Conservation (phyloP, 1,284 basidiomycete species). For the Caloboletus firmus region DNA sequence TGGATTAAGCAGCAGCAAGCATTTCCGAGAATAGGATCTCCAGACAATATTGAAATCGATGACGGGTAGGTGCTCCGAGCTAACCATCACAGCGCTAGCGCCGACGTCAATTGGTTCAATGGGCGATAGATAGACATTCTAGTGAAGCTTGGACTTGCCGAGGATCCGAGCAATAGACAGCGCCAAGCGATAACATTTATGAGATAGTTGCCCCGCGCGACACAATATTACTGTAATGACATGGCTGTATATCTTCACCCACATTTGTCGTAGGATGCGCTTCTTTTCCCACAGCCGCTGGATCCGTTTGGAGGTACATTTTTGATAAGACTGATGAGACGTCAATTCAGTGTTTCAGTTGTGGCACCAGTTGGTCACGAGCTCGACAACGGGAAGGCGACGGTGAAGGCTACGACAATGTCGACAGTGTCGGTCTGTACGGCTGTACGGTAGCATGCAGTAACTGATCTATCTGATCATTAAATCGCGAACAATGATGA, state of each 20-base stretch:
- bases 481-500: neutral
- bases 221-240: neutral
- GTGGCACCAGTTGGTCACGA: neutral
- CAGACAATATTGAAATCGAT: neutral
- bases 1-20: neutral
- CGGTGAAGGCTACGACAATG: neutral
- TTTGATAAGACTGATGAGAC: constrained; percentile 1
- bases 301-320: neutral
- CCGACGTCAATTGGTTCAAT: neutral
- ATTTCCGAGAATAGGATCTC: neutral
- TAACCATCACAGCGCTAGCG: neutral
- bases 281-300: constrained; percentile 16
- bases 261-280: constrained; percentile 14
- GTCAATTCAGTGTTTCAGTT: constrained; percentile 6
- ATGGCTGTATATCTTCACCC: constrained; percentile 11
- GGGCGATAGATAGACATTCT: neutral
- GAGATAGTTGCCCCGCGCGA: neutral
- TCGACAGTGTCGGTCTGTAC: too few relatives aligned
- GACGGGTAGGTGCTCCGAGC: neutral
- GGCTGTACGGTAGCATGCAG: neutral
- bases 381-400: neutral
- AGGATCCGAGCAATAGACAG: constrained; percentile 3
- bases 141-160: neutral
- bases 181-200: constrained; percentile 7
- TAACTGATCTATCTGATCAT: neutral